These are phyloP conservation scores for Solanum chmielewskii DNA, from an alignment of 257 asterid genomes.

Conservation along the genomic window DNA sequence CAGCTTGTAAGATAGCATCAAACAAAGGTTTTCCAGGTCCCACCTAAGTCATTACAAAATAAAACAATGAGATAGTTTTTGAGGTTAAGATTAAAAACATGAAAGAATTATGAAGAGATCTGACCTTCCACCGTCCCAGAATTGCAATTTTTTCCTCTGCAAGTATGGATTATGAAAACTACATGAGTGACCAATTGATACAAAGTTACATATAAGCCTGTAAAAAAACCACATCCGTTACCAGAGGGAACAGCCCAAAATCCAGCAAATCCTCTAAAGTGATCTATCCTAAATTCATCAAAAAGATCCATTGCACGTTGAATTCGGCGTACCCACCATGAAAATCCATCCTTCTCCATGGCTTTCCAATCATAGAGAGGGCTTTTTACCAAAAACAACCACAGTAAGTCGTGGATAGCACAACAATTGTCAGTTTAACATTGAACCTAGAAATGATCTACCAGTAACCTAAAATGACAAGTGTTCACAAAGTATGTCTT, in stretches of 20 bases:
- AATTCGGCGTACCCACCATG: conserved; percentile 88
- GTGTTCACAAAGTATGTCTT: neutral
- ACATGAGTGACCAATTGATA: neutral
- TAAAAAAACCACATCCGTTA: conserved; percentile 19
- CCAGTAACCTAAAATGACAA: neutral
- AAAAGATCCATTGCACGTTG: conserved; percentile 78
- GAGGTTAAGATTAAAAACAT: conserved; percentile 5
- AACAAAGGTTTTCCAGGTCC: conserved; percentile 90
- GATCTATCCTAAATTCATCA: conserved; percentile 95
- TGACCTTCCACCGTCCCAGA: conserved; percentile 90
- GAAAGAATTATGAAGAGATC: conserved; percentile 5
- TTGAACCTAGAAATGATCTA: neutral
- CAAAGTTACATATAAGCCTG: neutral
- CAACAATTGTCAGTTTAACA: neutral
- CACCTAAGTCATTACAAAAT: conserved; percentile 46
- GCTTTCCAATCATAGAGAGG: conserved; percentile 95
- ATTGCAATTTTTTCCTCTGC: conserved; percentile 87
- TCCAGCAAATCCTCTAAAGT: conserved; percentile 98
- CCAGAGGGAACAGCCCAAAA: conserved; percentile 99
- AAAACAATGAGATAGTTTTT: conserved; percentile 14
- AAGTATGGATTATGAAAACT: conserved; percentile 2
- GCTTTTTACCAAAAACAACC: conserved; percentile 26
- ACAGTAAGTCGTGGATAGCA: conserved; percentile 6
- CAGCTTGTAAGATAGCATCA: conserved; percentile 61
- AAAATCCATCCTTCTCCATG: conserved; percentile 81